A percentile compares a stretch with the other conserved stretches of the same genome.
Evolutionary conservation across 2,329 filamentous ascomycete species (phyloP).

Genomic region (Epichloe bromicola): DNA sequence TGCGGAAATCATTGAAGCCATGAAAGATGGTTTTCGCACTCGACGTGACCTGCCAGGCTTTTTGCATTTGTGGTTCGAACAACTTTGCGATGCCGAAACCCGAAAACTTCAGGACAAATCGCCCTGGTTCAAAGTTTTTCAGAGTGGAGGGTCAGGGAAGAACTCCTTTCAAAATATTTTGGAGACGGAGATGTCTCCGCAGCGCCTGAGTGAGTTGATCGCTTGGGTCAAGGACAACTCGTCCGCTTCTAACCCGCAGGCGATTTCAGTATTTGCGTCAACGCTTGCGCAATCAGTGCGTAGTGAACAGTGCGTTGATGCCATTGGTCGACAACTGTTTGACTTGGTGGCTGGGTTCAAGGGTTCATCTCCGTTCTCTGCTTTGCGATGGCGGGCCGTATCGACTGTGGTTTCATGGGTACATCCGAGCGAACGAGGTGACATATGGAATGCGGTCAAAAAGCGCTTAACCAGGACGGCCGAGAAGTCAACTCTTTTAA

Average conservation of each 20-base stretch:
- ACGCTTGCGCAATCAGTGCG: conserved; percentile 29
- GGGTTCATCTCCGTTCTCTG: conserved; percentile 17
- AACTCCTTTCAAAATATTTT: conserved; percentile 16
- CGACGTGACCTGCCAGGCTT: conserved; percentile 32
- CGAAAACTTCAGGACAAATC: conserved; percentile 14
- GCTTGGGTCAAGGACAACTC: conserved; percentile 27
- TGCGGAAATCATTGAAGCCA: conserved; percentile 25
- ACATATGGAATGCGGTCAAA: conserved; percentile 22
- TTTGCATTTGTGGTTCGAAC: conserved; percentile 32
- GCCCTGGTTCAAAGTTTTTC: conserved; percentile 21
- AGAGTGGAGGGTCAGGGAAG: conserved; percentile 6
- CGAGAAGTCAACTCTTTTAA: conserved; percentile 18
- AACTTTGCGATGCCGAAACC: conserved; percentile 24
- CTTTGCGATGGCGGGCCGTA: conserved; percentile 29
- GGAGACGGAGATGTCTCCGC: conserved; percentile 29
- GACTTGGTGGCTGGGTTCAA: conserved; percentile 19
- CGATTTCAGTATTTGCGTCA: conserved; percentile 29
- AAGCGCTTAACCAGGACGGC: conserved; percentile 20
- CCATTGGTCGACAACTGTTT: conserved; percentile 25
- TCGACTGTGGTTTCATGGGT: conserved; percentile 24
- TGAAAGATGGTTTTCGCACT: conserved; percentile 31
- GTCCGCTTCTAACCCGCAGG: conserved; percentile 17
- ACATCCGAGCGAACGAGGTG: conserved; percentile 14
- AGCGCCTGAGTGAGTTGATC: conserved; percentile 31
- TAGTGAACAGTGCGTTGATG: conserved; percentile 29